Conservation (phyloP, 1,284 basidiomycete genomes). For the Sanghuangporus sanghuang region DNA sequence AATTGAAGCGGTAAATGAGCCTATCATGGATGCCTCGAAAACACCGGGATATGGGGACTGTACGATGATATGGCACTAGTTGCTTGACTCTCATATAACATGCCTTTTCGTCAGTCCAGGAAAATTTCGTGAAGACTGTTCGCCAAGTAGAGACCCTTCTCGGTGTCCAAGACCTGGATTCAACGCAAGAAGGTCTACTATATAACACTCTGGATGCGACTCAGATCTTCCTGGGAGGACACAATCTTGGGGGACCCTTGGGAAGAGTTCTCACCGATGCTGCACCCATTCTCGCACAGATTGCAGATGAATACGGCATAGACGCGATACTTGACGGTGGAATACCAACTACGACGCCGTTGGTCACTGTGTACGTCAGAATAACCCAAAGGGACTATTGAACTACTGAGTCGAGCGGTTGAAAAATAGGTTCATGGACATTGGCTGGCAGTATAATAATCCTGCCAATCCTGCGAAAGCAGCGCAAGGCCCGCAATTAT, state of each 20-base stretch:
- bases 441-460: constrained; percentile 66
- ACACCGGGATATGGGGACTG: constrained; percentile 69
- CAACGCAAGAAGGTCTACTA: constrained; percentile 14
- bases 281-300: constrained; percentile 43
- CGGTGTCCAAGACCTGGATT: constrained; percentile 37
- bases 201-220: constrained; percentile 16
- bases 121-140: constrained; percentile 62
- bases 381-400: neutral
- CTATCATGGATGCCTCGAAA: constrained; percentile 56
- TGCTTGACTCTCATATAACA: neutral
- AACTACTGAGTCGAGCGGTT: neutral
- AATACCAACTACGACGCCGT: constrained; percentile 26
- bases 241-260: constrained; percentile 37
- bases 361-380: constrained; percentile 45
- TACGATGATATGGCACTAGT: constrained; percentile 26
- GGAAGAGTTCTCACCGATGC: constrained; percentile 39
- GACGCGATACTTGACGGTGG: constrained; percentile 26
- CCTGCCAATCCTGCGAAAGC: constrained; percentile 66
- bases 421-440: constrained; percentile 63
- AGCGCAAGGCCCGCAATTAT: constrained; percentile 60
- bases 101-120: constrained; percentile 48
- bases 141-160: constrained; percentile 59
- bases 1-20: constrained; percentile 74
- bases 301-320: constrained; percentile 33
- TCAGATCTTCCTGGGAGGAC: neutral